Base-by-base conservation (phyloP, 495 filamentous ascomycete species). In the Lentithecium fluviatile region DNA sequence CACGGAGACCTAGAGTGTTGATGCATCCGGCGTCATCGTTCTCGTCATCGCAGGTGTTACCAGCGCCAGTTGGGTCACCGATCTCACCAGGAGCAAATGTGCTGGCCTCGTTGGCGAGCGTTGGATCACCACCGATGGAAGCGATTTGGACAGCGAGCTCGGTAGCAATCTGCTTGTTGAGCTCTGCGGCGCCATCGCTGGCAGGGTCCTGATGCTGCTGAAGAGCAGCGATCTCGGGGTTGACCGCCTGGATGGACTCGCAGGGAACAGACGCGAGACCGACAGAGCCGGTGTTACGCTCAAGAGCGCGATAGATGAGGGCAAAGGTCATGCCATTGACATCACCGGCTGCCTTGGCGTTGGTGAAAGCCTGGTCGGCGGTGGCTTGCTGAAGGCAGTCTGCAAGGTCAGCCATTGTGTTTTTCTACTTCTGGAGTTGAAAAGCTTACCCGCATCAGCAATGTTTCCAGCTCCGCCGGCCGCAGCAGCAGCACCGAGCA, bases 331-430 rank as follows among this genome's bases (percentile, higher is more conserved):
- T 78, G 57, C 79, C 80, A 10, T 79, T 71, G 20, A 85, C 66
- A 67, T 86, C 81, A 29, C 76, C 76, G 47, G 81, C 82, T 4
- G 73, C 84, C 70, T 87, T 85, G 46, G 83, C 81, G 66, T 88
- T 88, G 70, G 85, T 85, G 71, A 87, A 86, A 63, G 85, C 85
- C 70, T 84, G 83, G 73, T 87, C 85, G 50, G 85, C 85, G 21
- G 81, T 78, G 49, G 81, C 83, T 71, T 86, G 83, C 69, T 87
- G 83, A 20, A 88, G 78, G 68, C 85, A 88, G 73, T 86, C 82
- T 42, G 80, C 60, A 65, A 19, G 1, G 49, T 64, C 29, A 64
- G 53, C 40, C 36, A 36, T 45, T 1, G 13, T 46, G 58, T 29
- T 7, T 6, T 4, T 38, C 13, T 19, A 21, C 20, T 7, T 38